phyloP scores from a whole-genome alignment of 2,329 filamentous ascomycete species.

The Clarireedia hainanense region DNA sequence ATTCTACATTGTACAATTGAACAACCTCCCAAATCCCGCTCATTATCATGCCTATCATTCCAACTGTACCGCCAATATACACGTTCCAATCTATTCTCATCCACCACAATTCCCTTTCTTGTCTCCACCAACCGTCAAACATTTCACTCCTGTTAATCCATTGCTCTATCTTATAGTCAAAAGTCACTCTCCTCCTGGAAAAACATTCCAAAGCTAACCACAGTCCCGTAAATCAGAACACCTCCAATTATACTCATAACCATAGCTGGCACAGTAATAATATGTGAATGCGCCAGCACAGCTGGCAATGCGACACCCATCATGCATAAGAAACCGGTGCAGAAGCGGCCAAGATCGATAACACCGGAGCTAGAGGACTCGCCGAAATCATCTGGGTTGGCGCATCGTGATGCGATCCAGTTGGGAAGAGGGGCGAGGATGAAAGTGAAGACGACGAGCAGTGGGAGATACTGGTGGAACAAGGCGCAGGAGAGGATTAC shows the following conservation, averaged over 20 bases:
- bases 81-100: neutral
- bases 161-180: neutral
- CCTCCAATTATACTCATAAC: conserved; percentile 92
- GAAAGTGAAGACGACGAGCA: conserved; percentile 94
- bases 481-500: conserved; percentile 97
- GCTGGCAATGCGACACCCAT: conserved; percentile 94
- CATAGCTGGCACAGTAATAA: conserved; percentile 81
- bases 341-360: conserved; percentile 89
- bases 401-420: conserved; percentile 85
- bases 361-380: conserved; percentile 72
- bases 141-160: neutral
- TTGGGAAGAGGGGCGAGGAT: conserved; percentile 89
- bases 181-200: conserved; percentile 75
- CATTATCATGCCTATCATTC: neutral
- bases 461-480: conserved; percentile 88
- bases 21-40: neutral
- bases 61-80: neutral
- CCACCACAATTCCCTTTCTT: neutral
- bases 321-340: conserved; percentile 89
- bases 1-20: neutral
- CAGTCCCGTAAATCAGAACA: conserved; percentile 92
- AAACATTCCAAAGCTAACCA: conserved; percentile 97
- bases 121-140: neutral
- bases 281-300: conserved; percentile 76
- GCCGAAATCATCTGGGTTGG: conserved; percentile 84